Conservation (phyloP, 371 early-diverging fungal genomes). For the Actinomucor elegans region DNA sequence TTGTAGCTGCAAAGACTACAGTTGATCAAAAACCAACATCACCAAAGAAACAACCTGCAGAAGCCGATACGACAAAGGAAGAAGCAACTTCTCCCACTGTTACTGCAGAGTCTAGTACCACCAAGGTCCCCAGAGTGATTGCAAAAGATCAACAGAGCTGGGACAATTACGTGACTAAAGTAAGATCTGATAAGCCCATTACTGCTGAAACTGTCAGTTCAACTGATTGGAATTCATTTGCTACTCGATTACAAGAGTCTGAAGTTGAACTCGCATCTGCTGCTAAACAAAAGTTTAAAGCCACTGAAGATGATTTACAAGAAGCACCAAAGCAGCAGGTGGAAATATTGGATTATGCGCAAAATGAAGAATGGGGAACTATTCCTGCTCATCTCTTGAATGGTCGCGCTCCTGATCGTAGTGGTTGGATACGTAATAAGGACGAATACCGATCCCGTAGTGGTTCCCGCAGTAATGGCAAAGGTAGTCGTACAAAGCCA, state of each 20-base stretch:
- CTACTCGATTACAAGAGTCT: conserved; percentile 8
- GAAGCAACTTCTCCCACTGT: not conserved
- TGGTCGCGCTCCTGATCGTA: not conserved
- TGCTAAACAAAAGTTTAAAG: not conserved
- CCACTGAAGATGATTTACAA: not conserved
- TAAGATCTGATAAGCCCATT: not conserved
- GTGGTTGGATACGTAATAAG: conserved; percentile 13
- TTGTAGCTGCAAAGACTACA: conserved; percentile 15
- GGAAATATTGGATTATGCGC: not conserved
- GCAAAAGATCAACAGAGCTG: conserved; percentile 24
- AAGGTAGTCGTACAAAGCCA: not conserved
- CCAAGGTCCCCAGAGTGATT: conserved; percentile 1
- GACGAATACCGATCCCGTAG: not conserved
- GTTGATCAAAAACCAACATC: not conserved
- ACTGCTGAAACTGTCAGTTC: not conserved
- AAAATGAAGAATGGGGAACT: conserved; percentile 10
- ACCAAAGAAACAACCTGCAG: no score
- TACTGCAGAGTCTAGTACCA: no score
- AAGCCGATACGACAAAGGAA: no score
- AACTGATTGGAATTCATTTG: conserved; percentile 21
- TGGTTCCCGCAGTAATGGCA: not conserved
- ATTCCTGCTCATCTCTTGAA: not conserved
- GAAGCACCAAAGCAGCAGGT: not conserved
- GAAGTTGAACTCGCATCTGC: not conserved
- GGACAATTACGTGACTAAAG: conserved; percentile 13